A percentile compares a stretch with the other conserved stretches of the same genome.
Conservation (phyloP, 1,284 basidiomycete species). For the Lignosus rhinocerotis region DNA sequence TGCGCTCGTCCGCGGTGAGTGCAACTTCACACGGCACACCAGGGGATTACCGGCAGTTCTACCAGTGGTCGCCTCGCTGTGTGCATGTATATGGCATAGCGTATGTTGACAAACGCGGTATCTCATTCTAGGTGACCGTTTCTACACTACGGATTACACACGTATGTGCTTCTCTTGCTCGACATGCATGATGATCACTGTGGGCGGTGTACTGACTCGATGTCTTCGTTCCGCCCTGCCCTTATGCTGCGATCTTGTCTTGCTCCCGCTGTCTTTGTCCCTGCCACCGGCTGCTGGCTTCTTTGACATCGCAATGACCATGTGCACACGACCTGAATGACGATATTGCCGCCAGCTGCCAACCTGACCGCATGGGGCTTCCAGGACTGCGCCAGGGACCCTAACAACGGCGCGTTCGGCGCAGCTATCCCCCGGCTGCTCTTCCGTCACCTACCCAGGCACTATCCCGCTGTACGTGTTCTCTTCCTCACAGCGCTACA, state of each 20-base stretch:
- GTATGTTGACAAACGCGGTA: neutral
- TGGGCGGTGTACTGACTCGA: neutral
- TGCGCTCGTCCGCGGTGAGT: constrained; percentile 50
- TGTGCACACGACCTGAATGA: constrained; percentile 39
- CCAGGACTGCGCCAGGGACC: constrained; percentile 65
- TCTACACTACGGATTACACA: constrained; percentile 77
- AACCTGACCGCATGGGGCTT: constrained; percentile 81
- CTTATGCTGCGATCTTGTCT: neutral
- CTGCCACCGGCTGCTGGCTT: neutral
- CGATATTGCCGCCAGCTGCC: constrained; percentile 44
- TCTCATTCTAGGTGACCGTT: constrained; percentile 57
- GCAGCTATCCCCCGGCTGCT: constrained; percentile 74
- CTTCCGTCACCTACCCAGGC: constrained; percentile 65
- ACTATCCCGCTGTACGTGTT: constrained; percentile 65
- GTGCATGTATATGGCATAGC: neutral
- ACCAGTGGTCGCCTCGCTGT: too few relatives aligned
- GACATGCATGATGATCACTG: neutral
- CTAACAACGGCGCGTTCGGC: constrained; percentile 68
- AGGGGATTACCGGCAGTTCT: too few relatives aligned
- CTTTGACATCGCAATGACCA: too few relatives aligned
- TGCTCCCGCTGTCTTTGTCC: neutral
- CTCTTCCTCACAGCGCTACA: constrained; percentile 52
- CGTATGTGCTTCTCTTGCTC: constrained; percentile 27
- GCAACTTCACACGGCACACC: neutral
- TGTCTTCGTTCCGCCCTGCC: neutral